phyloP scores from a whole-genome alignment of 345 rosid species.

The Salix caprea region DNA sequence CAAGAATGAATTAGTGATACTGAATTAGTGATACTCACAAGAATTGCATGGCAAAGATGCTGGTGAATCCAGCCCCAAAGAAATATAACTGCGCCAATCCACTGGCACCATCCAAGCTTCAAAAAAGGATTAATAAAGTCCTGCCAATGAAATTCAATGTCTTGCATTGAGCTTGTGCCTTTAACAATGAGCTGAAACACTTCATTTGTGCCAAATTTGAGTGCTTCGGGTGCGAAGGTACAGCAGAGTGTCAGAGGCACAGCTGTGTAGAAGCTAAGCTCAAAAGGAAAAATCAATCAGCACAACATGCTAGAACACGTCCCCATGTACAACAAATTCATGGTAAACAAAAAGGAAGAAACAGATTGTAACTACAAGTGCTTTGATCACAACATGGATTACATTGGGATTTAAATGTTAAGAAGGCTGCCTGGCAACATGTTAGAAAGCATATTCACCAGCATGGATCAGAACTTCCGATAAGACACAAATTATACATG shows the following conservation, averaged over 20 bases:
- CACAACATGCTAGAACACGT: not conserved
- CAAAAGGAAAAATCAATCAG: conserved; percentile 16
- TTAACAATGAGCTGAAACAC: conserved; percentile 41
- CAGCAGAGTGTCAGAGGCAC: conserved; percentile 65
- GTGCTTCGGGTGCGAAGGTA: conserved; percentile 35
- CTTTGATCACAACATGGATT: not conserved
- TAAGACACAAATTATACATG: too few species aligned
- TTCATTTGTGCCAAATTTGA: conserved; percentile 35
- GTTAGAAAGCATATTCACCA: not conserved
- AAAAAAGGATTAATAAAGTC: conserved; percentile 33
- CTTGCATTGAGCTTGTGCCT: conserved; percentile 33
- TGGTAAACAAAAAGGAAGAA: not conserved
- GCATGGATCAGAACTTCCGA: not conserved
- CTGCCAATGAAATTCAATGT: conserved; percentile 33
- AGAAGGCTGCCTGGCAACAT: not conserved
- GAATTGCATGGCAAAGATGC: conserved; percentile 51
- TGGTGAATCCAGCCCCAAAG: conserved; percentile 82
- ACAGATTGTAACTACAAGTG: not conserved
- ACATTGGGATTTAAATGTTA: not conserved
- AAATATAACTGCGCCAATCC: conserved; percentile 57
- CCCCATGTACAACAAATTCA: not conserved
- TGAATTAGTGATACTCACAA: conserved; percentile 35
- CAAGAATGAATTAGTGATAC: not conserved
- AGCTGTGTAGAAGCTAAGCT: conserved; percentile 49
- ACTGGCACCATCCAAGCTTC: conserved; percentile 54